Percentiles rank a stretch among this genome's conserved stretches.
Evolutionary conservation across 768 basidiomycete species (phyloP).

Genomic region (Lentinula guzmanii): DNA sequence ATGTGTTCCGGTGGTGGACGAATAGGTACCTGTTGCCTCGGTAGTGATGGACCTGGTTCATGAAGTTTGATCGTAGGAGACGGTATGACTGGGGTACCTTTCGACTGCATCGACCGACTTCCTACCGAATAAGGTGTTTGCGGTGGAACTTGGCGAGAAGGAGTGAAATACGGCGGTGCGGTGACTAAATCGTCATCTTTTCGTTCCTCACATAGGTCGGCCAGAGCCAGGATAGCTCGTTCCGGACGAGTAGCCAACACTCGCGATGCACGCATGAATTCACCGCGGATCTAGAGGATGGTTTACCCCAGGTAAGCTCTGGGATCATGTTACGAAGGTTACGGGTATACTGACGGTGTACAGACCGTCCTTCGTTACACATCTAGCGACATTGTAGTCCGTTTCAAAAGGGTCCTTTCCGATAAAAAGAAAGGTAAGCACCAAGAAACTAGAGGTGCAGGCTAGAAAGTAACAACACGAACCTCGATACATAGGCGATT

Average conservation of each 20-base stretch:
- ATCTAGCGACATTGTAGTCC: conserved; percentile 95
- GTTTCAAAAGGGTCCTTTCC: conserved; percentile 92
- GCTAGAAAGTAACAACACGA: conserved; percentile 13
- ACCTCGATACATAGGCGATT: conserved; percentile 97
- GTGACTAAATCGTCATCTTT: conserved; percentile 57
- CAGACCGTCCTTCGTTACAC: conserved; percentile 93
- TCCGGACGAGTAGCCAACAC: conserved; percentile 78
- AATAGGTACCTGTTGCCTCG: conserved; percentile 23
- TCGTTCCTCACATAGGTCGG: conserved; percentile 90
- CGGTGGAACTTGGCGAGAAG: conserved; percentile 36
- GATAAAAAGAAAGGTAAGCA: not conserved
- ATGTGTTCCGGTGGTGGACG: conserved; percentile 65
- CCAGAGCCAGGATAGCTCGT: conserved; percentile 73
- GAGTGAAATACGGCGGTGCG: conserved; percentile 38
- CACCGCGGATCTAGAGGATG: conserved; percentile 78
- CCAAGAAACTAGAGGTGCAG: not conserved
- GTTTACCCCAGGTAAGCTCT: not conserved
- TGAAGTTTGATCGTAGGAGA: conserved; percentile 51
- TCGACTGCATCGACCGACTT: conserved; percentile 51
- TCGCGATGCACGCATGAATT: conserved; percentile 94
- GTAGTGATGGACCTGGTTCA: conserved; percentile 30
- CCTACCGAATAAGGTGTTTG: conserved; percentile 70
- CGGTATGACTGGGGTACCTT: conserved; percentile 19
- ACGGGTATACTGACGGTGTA: conserved; percentile 64
- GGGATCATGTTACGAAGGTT: not conserved